Percentiles rank a stretch among this genome's conserved stretches.
phyloP scores from a whole-genome alignment of 495 filamentous ascomycete species.

The Penicillium cataractarum region DNA sequence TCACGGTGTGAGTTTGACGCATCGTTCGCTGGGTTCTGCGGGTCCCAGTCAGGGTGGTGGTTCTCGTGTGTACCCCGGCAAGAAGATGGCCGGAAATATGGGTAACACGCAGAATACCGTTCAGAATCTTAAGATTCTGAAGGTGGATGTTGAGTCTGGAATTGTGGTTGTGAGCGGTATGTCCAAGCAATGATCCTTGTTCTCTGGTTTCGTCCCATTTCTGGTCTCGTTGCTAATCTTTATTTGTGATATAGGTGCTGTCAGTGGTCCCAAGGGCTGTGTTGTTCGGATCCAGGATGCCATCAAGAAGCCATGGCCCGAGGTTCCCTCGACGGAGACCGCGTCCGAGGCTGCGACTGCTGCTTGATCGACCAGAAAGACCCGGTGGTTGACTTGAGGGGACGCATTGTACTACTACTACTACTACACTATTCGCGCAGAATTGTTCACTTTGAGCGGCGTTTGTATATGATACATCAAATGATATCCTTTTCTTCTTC shows the following conservation, averaged over 20 bases:
- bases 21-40: conserved; percentile 84
- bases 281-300: conserved; percentile 87
- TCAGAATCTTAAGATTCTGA: conserved; percentile 86
- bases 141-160: conserved; percentile 81
- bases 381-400: conserved; percentile 15
- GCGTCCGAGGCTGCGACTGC: conserved; percentile 40
- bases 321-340: conserved; percentile 47
- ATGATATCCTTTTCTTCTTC: conserved; percentile 47
- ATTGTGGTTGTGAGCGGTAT: conserved; percentile 84
- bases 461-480: conserved; percentile 53
- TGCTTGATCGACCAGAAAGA: conserved; percentile 25
- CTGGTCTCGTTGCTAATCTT: conserved; percentile 14
- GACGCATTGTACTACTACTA: conserved; percentile 49
- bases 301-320: conserved; percentile 85
- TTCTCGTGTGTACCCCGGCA: conserved; percentile 88
- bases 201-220: neutral
- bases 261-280: conserved; percentile 83
- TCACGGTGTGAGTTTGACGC: conserved; percentile 91
- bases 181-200: conserved; percentile 8
- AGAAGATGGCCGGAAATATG: conserved; percentile 98
- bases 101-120: conserved; percentile 82
- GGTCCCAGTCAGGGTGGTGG: conserved; percentile 90
- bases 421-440: conserved; percentile 44
- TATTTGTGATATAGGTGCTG: conserved; percentile 55
- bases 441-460: conserved; percentile 48